Percentiles rank a stretch among this genome's conserved stretches.
These are phyloP conservation scores for Monilinia polystroma DNA, from an alignment of 2,329 filamentous ascomycete genomes.

Conservation along the genomic window DNA sequence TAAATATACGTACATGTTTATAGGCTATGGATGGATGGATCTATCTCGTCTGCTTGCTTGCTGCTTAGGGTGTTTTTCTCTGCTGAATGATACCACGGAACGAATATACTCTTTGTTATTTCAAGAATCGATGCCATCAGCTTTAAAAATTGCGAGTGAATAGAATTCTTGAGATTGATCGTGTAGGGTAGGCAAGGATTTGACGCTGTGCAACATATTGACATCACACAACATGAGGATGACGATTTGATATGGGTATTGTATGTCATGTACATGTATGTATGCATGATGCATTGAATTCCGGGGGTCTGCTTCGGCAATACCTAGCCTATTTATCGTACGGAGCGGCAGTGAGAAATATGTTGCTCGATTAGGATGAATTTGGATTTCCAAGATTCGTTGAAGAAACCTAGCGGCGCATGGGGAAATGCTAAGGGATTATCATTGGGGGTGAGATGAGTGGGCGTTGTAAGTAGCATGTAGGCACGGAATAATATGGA, in stretches of 20 bases:
- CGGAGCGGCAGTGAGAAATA: not conserved
- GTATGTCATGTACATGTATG: not conserved
- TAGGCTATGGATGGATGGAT: constrained; percentile 7
- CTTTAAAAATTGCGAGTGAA: not conserved
- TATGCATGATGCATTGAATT: not conserved
- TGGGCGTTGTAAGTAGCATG: not conserved
- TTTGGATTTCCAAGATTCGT: not conserved
- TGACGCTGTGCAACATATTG: not conserved
- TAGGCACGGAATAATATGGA: not conserved
- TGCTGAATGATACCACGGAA: constrained; percentile 15
- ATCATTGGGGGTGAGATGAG: not conserved
- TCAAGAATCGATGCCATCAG: not conserved
- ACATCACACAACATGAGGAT: not conserved
- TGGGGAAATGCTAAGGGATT: not conserved
- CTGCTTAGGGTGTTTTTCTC: constrained; percentile 3
- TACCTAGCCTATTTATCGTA: not conserved
- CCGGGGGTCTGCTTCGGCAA: not conserved
- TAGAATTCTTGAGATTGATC: not conserved
- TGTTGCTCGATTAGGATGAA: not conserved
- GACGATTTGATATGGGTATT: not conserved
- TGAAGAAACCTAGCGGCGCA: not conserved
- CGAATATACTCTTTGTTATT: not conserved
- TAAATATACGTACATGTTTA: constrained; percentile 4
- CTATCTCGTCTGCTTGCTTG: not conserved
- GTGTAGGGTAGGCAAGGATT: not conserved